These are phyloP conservation scores for Coniochaeta sp. DNA, from an alignment of 2,329 filamentous ascomycete species.

Conservation along the genomic window DNA sequence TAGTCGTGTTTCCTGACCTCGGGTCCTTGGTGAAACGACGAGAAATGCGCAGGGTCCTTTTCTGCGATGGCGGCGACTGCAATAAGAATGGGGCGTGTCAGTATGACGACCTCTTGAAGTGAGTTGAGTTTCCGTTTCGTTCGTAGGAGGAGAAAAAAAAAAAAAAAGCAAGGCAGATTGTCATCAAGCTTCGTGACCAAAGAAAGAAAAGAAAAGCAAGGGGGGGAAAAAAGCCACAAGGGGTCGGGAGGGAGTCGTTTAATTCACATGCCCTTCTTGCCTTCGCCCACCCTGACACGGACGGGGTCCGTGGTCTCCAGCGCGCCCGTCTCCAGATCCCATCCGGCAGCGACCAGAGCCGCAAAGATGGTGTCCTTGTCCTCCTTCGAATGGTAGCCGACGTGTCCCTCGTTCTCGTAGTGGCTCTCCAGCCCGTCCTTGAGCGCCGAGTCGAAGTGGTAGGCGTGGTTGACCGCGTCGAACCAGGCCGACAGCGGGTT, in stretches of 20 bases:
- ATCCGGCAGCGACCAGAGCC: conserved; percentile 42
- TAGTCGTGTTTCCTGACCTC: conserved; percentile 15
- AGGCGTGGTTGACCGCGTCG: conserved; percentile 32
- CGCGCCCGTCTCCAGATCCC: conserved; percentile 57
- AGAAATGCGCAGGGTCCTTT: conserved; percentile 12
- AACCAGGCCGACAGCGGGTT: conserved; percentile 27
- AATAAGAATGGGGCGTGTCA: not conserved
- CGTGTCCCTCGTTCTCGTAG: conserved; percentile 26
- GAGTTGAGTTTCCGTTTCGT: not conserved
- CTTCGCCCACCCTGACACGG: conserved; percentile 26
- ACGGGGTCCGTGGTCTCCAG: conserved; percentile 56
- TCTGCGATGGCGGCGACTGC: conserved; percentile 9
- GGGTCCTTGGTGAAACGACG: conserved; percentile 6
- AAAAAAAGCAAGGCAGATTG: not conserved
- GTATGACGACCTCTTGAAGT: not conserved
- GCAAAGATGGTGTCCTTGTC: conserved; percentile 24
- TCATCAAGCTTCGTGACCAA: not conserved
- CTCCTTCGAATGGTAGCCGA: conserved; percentile 35
- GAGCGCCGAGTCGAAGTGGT: conserved; percentile 26
- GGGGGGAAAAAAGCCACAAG: not conserved
- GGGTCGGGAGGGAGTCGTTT: not conserved
- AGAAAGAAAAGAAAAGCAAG: not conserved
- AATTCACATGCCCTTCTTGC: conserved; percentile 16
- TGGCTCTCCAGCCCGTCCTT: conserved; percentile 26
- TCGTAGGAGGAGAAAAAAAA: not conserved